Base-by-base conservation (phyloP, 1,284 basidiomycete genomes). In the Leccinum pallidistipes region DNA sequence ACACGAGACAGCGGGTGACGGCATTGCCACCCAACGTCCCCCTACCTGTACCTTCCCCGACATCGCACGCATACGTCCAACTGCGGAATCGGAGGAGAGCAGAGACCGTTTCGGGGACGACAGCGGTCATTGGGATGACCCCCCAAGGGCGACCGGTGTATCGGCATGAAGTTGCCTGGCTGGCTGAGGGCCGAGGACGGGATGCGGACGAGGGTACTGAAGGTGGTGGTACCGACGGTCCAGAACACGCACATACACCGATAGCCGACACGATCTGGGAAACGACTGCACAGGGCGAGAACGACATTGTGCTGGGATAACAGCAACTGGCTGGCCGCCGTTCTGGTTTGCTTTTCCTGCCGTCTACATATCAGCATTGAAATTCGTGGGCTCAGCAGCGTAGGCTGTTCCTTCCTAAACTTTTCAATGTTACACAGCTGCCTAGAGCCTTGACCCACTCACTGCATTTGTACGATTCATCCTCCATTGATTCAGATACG, bases 91-190 rank as follows among this genome's bases (percentile, higher is more conserved):
- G 77, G 53, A 72, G 76, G 50, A 67, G 75, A 34, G 77, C 76
- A n/a, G 76, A 77, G 64, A 77, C 77, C 14, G 76, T 77, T 45
- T 77, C 75, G 1, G 77, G 75, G 3, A 76, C 74, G 36, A 74
- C 76, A 63, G 67, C 66, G 9, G 70, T 70, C 9, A 56, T 71
- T 40, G 72, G 65, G 50, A 64, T 71, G 71, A 72, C 72, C 2
- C 70, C 68, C 2, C 71, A 73, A 12, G 72, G 72, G 4, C 67
- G 70, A 31, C 66, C 66, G 1, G 68, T 74, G 32, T 74, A 71
- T 60, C 72, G 71, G 5, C 70, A 73, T 21, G 70, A 71, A 40
- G 68, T 71, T 24, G 24, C 68, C 1, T 71, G 70, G 70, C 66
- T 71, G 10, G 60, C 68, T 21, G 72, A 70, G 43, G 62, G 62